phyloP scores from a whole-genome alignment of 768 basidiomycete genomes.

The Phanerodontia chrysosporium region DNA sequence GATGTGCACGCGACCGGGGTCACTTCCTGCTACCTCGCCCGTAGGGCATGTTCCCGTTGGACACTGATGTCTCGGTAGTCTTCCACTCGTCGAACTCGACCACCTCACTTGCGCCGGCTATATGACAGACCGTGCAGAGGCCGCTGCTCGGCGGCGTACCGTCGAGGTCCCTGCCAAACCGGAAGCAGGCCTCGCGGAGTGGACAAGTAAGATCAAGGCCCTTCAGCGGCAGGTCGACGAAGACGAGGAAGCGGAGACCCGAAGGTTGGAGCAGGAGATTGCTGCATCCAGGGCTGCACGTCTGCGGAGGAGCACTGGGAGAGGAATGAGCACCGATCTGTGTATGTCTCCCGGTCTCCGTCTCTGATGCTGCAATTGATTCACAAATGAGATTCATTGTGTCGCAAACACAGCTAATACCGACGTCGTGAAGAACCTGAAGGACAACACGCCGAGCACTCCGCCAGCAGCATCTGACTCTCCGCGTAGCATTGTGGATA shows the following conservation, averaged over 20 bases:
- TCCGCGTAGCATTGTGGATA: constrained; percentile 28
- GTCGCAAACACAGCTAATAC: constrained; percentile 13
- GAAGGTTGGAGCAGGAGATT: constrained; percentile 57
- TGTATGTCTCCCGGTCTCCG: constrained; percentile 44
- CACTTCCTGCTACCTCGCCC: background rate
- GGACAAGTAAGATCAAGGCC: constrained; percentile 77
- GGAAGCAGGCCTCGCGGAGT: constrained; percentile 71
- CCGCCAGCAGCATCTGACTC: constrained; percentile 14
- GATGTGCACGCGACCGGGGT: background rate
- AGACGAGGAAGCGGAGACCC: constrained; percentile 75
- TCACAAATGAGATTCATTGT: background rate
- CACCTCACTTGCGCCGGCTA: background rate
- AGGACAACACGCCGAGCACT: constrained; percentile 14
- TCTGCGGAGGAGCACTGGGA: constrained; percentile 38
- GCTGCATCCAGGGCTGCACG: constrained; percentile 43
- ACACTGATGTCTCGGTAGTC: background rate
- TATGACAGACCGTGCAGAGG: background rate
- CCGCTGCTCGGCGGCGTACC: constrained; percentile 21
- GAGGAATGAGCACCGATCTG: constrained; percentile 37
- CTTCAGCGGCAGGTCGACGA: constrained; percentile 79
- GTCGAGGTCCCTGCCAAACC: constrained; percentile 33
- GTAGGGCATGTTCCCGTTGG: background rate
- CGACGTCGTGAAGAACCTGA: constrained; percentile 23
- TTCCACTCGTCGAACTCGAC: background rate
- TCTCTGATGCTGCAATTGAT: background rate